Base-by-base conservation (phyloP, 2,329 filamentous ascomycete genomes). In the Hypoxylon rubiginosum region DNA sequence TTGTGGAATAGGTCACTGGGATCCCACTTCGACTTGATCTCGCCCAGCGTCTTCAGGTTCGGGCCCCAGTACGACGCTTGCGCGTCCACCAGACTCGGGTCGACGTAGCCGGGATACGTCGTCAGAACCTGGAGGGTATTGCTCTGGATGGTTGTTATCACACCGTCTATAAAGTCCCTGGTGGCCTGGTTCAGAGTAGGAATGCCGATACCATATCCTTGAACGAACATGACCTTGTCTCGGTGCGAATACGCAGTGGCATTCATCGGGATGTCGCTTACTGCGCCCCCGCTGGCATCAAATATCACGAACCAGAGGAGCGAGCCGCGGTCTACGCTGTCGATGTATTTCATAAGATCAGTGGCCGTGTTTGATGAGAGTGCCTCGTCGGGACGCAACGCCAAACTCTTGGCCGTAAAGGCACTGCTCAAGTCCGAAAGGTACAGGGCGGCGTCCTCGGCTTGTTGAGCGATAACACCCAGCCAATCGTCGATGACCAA, bases 101-200 rank as follows among this genome's bases (percentile, higher is more conserved):
- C 88, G 2, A 91, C 84, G 68, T 91, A 91, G 1, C 88, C 89
- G 0, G 88, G 84, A 74, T 91, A 91, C 0, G 86, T 85, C 10
- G 84, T 85, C 49, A 82, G 76, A 0, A 79, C 79, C 2, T 78
- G 74, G 1, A 79, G 74, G 10, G 80, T 78, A 4, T 80, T 75
- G 4, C 71, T 71, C 36, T 75, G 73, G 39, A 87, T 81, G 28
- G 71, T 79, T 11, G 77, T 66, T 72, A 88, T 84, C 49, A 91
- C 79, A 5, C 83, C 83, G 15, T 80, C 77, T 41, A 90, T 73
- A 58, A 90, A 90, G 0, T 77, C 70, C 58, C 79, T 82, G 1
- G 84, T 86, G 11, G 77, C 79, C n/a, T 79, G 67, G 1, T 79
- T 80, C 13, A 89, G 72, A 1, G 77, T 77, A 0, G 81, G 78